Evolutionary conservation across 2,329 filamentous ascomycete genomes (phyloP).

Genomic region (Colletotrichum sidae): DNA sequence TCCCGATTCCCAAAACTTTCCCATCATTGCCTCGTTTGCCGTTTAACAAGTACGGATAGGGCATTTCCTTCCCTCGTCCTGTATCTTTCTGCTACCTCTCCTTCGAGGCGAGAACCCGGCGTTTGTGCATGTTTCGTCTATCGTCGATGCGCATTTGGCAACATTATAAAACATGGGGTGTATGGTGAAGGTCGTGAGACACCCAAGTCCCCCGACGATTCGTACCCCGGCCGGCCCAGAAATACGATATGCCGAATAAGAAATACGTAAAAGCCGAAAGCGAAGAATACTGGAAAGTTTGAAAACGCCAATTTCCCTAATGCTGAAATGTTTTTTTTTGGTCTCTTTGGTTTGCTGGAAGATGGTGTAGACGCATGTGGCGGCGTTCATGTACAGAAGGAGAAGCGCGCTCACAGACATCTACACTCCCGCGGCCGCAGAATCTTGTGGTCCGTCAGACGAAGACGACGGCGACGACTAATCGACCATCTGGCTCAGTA

Average conservation of each 20-base stretch:
- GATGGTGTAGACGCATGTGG: constrained; percentile 1
- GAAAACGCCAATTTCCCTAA: constrained; percentile 34
- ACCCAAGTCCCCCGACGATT: not conserved
- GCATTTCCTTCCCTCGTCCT: too few relatives aligned
- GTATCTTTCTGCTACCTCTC: too few relatives aligned
- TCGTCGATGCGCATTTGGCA: constrained; percentile 24
- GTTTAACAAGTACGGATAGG: not conserved
- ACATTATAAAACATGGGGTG: constrained; percentile 35
- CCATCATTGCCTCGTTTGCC: constrained; percentile 17
- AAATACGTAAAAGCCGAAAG: constrained; percentile 23
- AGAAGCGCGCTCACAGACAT: too few relatives aligned
- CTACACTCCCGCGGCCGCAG: too few relatives aligned
- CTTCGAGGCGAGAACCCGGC: not conserved
- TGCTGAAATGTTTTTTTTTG: constrained; percentile 30
- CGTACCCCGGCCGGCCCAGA: constrained; percentile 27
- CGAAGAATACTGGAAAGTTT: constrained; percentile 10
- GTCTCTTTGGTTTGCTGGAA: constrained; percentile 22
- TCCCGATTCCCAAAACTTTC: constrained; percentile 10
- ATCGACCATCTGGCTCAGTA: constrained; percentile 72
- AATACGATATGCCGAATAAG: constrained; percentile 19
- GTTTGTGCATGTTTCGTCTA: constrained; percentile 18
- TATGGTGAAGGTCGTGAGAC: not conserved
- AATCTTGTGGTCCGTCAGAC: too few relatives aligned
- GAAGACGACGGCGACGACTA: not conserved
- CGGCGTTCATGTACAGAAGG: constrained; percentile 22